Evolutionary conservation across 805 yeast genomes (phyloP), one percentile per base, ranked within the genome.

Genomic region (Sugiyamaella smithiae): DNA sequence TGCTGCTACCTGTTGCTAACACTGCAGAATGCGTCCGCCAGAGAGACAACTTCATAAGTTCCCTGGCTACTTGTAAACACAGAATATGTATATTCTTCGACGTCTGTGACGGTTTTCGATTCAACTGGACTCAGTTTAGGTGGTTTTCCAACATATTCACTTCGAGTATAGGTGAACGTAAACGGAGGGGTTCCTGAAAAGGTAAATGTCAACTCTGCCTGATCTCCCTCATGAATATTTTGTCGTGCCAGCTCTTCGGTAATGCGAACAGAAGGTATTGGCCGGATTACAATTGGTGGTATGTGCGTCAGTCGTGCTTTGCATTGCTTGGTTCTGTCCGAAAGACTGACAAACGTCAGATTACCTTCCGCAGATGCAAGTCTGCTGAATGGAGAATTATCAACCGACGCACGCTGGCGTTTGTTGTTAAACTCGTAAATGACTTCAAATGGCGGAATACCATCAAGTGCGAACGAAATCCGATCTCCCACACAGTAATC

Each of bases 401-500:
- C 28, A 64, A 66, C 77, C 23, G 74, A 74, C 0, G 93, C 83
- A 51, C 72, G 77, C 55, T 84, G 81, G 28, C 67, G 65, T 24
- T 71, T 68, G 1, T 76, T 84, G 57, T 86, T 83, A 69, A 91
- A 90, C 23, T 75, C 75, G 63, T 93, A 93, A 44, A 71, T 77
- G 3, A 95, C 76, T 1, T 76, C 76, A 63, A 88, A 88, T 17
- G 97, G 97, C 0, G 95, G 79, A 3, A 78, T 70, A 1, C 98
- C 98, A 12, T 78, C 77, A 53, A 91, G 66, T 53, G 83, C 77
- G 62, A 87, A 87, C 1, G 84, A 74, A 22, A 93, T 78, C 52
- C 85, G 84, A 53, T 91, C 98, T 8, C 99, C 99, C 23, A 91
- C 96, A 75, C 99, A 93, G 60, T 82, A 84, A 58, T 84, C 77